A percentile compares a stretch with the other conserved stretches of the same genome.
Evolutionary conservation across 306 rosid genomes (phyloP).

Genomic region (Lathyrus tuberosus): DNA sequence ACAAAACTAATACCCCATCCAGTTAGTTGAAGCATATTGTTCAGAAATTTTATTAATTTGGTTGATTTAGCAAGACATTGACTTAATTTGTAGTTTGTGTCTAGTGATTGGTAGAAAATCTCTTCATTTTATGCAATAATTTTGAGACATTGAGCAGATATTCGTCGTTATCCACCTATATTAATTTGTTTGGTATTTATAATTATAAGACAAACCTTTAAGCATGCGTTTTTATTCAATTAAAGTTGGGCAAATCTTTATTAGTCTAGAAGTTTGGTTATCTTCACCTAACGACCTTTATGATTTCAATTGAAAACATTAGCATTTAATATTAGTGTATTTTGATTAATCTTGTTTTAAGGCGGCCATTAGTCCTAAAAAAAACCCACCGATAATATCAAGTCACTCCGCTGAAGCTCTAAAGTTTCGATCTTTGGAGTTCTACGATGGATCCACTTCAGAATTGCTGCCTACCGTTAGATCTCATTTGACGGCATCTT

Average conservation of each 20-base stretch:
- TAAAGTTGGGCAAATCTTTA: neutral
- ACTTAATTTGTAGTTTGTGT: slow-evolving; percentile 24
- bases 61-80: slow-evolving; percentile 31
- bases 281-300: too few species aligned
- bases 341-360: too few species aligned
- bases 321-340: too few species aligned
- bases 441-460: too few species aligned
- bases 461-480: too few species aligned
- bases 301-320: too few species aligned
- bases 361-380: too few species aligned
- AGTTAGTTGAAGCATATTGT: slow-evolving; percentile 37
- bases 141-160: neutral
- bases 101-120: neutral
- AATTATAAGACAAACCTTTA: neutral
- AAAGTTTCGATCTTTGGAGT: too few species aligned
- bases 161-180: neutral
- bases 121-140: neutral
- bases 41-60: slow-evolving; percentile 22
- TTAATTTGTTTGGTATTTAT: neutral
- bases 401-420: too few species aligned
- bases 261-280: too few species aligned
- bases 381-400: too few species aligned
- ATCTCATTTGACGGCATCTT: too few species aligned
- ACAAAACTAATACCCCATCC: neutral
- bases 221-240: neutral